phyloP scores from a whole-genome alignment of 2,329 filamentous ascomycete genomes.

The Colletotrichum sp. region DNA sequence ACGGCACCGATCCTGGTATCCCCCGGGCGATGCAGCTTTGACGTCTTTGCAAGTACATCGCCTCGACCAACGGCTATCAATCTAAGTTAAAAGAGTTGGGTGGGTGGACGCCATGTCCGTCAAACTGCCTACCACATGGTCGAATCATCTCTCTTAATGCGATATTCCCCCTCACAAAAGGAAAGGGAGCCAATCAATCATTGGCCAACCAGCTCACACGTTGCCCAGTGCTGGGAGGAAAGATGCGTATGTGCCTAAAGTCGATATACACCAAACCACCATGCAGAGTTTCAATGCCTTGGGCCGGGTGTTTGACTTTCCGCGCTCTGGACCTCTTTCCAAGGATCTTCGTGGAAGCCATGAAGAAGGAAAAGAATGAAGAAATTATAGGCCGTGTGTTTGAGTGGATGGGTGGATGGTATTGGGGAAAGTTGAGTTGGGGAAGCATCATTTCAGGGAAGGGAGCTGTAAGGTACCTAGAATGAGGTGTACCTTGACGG shows the following conservation, averaged over 20 bases:
- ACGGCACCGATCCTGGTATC: not conserved
- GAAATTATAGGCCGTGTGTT: not conserved
- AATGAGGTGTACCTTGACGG: not conserved
- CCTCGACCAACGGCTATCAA: not conserved
- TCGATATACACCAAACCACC: not conserved
- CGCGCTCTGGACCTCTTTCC: constrained; percentile 8
- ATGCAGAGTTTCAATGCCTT: constrained; percentile 16
- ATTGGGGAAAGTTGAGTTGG: not conserved
- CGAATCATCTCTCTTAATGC: not conserved
- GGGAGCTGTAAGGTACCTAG: not conserved
- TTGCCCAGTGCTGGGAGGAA: not conserved
- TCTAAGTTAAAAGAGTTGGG: not conserved
- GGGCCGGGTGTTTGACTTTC: constrained; percentile 15
- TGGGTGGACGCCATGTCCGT: not conserved
- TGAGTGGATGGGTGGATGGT: not conserved
- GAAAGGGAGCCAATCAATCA: not conserved
- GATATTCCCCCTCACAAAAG: not conserved
- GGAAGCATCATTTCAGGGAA: not conserved
- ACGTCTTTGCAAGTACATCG: not conserved
- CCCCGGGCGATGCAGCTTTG: not conserved
- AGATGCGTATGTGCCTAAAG: not conserved
- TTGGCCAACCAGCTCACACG: not conserved
- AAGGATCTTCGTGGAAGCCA: not conserved
- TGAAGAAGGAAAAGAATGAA: not conserved
- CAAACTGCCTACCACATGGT: not conserved